Evolutionary conservation across 805 yeast genomes (phyloP).

Genomic region (Barnettozyma botsteinii): DNA sequence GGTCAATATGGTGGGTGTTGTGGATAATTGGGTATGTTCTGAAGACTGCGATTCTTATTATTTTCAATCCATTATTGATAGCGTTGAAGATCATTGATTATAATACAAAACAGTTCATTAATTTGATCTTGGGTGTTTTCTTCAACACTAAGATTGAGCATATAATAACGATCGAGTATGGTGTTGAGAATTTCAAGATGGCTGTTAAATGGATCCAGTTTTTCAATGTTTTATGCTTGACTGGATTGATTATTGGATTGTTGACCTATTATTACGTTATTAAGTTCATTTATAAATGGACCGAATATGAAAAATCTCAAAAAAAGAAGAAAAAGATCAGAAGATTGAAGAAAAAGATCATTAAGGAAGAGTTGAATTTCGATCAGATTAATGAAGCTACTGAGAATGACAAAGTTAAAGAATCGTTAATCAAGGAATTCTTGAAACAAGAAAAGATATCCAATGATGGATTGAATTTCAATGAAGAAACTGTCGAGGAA

Average conservation of each 20-base stretch:
- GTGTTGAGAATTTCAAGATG: constrained; percentile 15
- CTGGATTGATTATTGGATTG: constrained; percentile 19
- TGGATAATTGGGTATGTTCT: background rate
- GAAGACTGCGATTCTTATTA: background rate
- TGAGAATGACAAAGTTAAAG: background rate
- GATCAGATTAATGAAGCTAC: background rate
- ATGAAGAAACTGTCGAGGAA: constrained; percentile 2
- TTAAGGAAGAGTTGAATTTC: constrained; percentile 5
- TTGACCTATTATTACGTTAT: constrained; percentile 18
- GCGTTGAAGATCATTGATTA: constrained; percentile 19
- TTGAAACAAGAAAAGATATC: constrained; percentile 5
- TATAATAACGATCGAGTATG: constrained; percentile 14
- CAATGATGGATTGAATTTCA: background rate
- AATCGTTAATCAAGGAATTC: constrained; percentile 5
- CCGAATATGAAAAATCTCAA: constrained; percentile 14
- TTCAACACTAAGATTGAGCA: constrained; percentile 17
- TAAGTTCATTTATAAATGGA: constrained; percentile 19
- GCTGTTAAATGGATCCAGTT: constrained; percentile 20
- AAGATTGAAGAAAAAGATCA: constrained; percentile 1
- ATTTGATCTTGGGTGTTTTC: constrained; percentile 15
- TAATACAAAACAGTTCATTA: constrained; percentile 15
- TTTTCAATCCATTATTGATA: constrained; percentile 20
- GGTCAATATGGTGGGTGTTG: background rate
- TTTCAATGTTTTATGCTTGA: constrained; percentile 19
- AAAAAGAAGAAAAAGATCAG: constrained; percentile 1